Evolutionary conservation across 345 rosid species (phyloP).

Genomic region (Laguncularia racemosa): DNA sequence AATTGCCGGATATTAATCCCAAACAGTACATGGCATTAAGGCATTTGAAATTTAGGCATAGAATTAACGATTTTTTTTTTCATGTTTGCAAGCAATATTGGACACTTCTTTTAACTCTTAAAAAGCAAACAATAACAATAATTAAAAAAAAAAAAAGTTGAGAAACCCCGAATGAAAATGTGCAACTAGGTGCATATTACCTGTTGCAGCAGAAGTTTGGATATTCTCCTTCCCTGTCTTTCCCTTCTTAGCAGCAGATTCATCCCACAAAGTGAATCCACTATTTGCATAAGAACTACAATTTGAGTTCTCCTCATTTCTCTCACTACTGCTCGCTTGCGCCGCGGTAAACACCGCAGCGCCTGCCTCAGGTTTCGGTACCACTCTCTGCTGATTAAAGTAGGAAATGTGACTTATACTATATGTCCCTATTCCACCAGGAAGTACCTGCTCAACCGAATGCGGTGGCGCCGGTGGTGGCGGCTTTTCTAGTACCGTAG

Average conservation of each 20-base stretch:
- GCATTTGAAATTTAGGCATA: no score
- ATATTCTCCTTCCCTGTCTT: constrained; percentile 88
- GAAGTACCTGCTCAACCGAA: constrained; percentile 56
- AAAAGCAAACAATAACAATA: no score
- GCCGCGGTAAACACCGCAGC: constrained; percentile 26
- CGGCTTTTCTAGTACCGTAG: constrained; percentile 38
- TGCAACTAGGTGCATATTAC: constrained; percentile 15
- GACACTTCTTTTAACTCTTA: no score
- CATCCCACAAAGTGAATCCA: constrained; percentile 84
- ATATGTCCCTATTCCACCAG: constrained; percentile 94
- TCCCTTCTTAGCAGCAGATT: constrained; percentile 70
- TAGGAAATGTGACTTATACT: constrained; percentile 66
- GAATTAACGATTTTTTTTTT: no score
- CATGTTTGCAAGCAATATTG: no score
- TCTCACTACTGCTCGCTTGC: constrained; percentile 43
- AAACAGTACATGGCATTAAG: no score
- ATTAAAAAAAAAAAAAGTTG: no score
- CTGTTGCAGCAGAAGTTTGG: constrained; percentile 36
- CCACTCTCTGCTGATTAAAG: constrained; percentile 31
- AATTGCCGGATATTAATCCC: no score
- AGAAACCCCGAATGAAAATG: no score
- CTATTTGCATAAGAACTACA: constrained; percentile 77
- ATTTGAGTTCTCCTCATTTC: constrained; percentile 69
- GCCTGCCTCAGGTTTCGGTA: constrained; percentile 62
- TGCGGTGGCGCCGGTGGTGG: constrained; percentile 47